Evolutionary conservation across 352 stramenopile species (phyloP).

Genomic region (Phytophthora rubi): DNA sequence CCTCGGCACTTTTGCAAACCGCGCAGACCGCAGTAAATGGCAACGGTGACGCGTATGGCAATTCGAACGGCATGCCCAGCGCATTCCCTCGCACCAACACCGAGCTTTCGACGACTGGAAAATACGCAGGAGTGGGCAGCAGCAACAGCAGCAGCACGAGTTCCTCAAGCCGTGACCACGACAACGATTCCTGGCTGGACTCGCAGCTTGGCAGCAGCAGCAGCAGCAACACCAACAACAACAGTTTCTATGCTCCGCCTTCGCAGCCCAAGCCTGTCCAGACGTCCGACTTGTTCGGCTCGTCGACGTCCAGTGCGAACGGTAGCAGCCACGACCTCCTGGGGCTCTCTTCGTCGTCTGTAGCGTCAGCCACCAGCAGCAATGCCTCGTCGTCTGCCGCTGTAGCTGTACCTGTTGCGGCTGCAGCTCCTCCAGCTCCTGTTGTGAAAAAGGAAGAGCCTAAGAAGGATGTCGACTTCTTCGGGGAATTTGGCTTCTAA

Average conservation of each 20-base stretch:
- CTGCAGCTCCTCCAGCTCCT: slow-evolving; percentile 38
- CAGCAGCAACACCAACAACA: slow-evolving; percentile 19
- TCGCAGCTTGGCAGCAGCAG: slow-evolving; percentile 47
- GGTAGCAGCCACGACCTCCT: slow-evolving; percentile 37
- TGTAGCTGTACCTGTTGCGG: slow-evolving; percentile 23
- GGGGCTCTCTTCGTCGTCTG: slow-evolving; percentile 27
- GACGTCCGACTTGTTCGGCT: slow-evolving; percentile 56
- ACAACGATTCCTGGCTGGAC: slow-evolving; percentile 79
- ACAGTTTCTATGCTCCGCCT: slow-evolving; percentile 25
- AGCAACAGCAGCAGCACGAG: slow-evolving; percentile 35
- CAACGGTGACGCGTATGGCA: slow-evolving; percentile 18
- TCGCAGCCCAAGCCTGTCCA: slow-evolving; percentile 39
- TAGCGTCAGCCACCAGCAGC: slow-evolving; percentile 29
- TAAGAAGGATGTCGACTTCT: slow-evolving; percentile 89
- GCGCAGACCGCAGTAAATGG: slow-evolving; percentile 66
- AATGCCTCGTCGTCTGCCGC: slow-evolving; percentile 27
- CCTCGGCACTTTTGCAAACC: slow-evolving; percentile 68
- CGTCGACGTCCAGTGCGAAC: slow-evolving; percentile 46
- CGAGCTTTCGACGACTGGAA: slow-evolving; percentile 58
- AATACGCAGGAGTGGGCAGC: slow-evolving; percentile 70
- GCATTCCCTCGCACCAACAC: slow-evolving; percentile 68
- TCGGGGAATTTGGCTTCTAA: slow-evolving; percentile 85
- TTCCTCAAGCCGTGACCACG: slow-evolving; percentile 49
- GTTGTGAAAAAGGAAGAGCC: slow-evolving; percentile 39
- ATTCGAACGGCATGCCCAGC: slow-evolving; percentile 27